These are phyloP conservation scores for Phytophthora pisi DNA, from an alignment of 352 stramenopile genomes.

Conservation along the genomic window DNA sequence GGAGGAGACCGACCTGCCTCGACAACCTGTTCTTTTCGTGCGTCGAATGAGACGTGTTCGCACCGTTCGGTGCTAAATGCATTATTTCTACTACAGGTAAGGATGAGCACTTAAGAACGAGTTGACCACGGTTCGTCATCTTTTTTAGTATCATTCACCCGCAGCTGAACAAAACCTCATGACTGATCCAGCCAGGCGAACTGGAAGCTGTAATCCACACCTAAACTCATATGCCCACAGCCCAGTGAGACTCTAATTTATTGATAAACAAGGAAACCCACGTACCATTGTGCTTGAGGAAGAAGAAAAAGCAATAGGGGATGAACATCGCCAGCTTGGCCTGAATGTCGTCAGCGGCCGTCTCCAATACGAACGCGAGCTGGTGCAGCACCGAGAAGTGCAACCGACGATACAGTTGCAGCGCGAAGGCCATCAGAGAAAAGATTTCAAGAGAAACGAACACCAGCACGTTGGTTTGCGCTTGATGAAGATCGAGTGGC, in stretches of 20 bases:
- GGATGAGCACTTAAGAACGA: too few relatives aligned
- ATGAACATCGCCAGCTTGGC: constrained; percentile 35
- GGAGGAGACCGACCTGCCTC: background rate
- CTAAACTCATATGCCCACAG: background rate
- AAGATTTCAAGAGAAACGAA: constrained; percentile 25
- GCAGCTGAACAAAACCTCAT: too few relatives aligned
- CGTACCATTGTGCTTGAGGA: constrained; percentile 35
- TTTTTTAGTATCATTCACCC: too few relatives aligned
- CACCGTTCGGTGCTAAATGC: too few relatives aligned
- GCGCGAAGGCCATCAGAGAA: constrained; percentile 9
- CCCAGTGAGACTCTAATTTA: background rate
- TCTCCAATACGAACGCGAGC: constrained; percentile 38
- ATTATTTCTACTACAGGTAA: too few relatives aligned
- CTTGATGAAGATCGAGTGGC: background rate
- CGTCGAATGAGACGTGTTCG: too few relatives aligned
- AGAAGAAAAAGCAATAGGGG: constrained; percentile 35
- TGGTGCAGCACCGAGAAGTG: constrained; percentile 32
- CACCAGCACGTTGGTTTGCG: constrained; percentile 25
- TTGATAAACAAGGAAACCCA: constrained; percentile 8
- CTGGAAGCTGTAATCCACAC: constrained; percentile 29
- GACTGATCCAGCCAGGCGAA: background rate
- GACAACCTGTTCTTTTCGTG: background rate
- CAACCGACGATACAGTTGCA: constrained; percentile 17
- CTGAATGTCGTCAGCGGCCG: constrained; percentile 25
- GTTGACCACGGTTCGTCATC: too few relatives aligned